These are phyloP conservation scores for Kokia cookei DNA, from an alignment of 441 rosid species.

Conservation along the genomic window DNA sequence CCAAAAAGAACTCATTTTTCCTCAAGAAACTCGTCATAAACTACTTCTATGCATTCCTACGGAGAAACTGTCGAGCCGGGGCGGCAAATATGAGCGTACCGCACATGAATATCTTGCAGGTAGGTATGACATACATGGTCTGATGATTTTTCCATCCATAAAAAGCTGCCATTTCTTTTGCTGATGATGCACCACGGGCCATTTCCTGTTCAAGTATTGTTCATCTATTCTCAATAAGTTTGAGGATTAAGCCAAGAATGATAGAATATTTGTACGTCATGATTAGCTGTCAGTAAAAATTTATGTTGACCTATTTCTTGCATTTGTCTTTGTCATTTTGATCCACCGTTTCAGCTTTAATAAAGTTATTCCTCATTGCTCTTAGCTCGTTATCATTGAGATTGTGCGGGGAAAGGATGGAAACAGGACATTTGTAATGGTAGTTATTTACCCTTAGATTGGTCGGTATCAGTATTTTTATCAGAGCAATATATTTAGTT, in stretches of 20 bases:
- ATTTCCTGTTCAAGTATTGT: neutral
- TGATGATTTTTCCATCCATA: conserved; percentile 12
- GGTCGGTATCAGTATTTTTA: no score
- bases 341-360: neutral
- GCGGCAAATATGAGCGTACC: conserved; percentile 81
- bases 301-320: neutral
- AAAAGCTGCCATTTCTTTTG: neutral
- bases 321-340: neutral
- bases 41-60: conserved; percentile 81
- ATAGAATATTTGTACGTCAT: neutral
- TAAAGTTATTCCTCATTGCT: neutral
- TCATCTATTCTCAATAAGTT: neutral
- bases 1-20: conserved; percentile 73
- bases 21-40: conserved; percentile 84
- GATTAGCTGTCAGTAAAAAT: neutral
- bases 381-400: no score
- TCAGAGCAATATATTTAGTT: no score
- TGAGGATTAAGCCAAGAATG: neutral
- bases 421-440: no score
- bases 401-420: neutral
- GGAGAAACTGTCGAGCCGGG: conserved; percentile 84
- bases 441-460: no score
- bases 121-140: conserved; percentile 90
- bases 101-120: conserved; percentile 81
- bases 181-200: neutral